These are phyloP conservation scores for Eimeria falciformis DNA, from an alignment of 169 alveolate species.

Conservation along the genomic window DNA sequence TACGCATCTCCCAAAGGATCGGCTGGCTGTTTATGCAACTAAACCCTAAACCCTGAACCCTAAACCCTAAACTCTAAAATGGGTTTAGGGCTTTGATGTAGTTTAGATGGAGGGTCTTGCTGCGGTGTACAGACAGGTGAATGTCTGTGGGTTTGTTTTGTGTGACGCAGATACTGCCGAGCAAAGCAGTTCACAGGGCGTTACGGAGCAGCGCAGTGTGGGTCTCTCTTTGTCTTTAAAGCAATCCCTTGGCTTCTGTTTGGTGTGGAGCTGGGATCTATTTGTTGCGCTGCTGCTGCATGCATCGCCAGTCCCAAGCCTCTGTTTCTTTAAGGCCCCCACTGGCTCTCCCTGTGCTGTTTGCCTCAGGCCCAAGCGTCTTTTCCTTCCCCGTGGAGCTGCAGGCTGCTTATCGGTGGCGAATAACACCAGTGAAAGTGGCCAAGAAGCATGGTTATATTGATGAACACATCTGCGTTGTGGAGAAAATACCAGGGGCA, in stretches of 20 bases:
- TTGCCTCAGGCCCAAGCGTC: background rate
- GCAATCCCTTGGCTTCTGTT: too few relatives aligned
- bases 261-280: too few relatives aligned
- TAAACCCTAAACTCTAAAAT: background rate
- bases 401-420: slow-evolving; percentile 13
- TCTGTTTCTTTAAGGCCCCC: too few relatives aligned
- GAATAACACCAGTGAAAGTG: slow-evolving; percentile 11
- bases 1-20: too few relatives aligned
- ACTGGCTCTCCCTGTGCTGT: too few relatives aligned
- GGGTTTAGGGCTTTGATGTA: background rate
- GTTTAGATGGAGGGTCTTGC: background rate
- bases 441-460: background rate
- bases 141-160: background rate
- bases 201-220: slow-evolving; percentile 13
- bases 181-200: slow-evolving; percentile 9
- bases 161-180: slow-evolving; percentile 1
- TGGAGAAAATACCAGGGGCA: slow-evolving; percentile 1
- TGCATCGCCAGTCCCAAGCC: too few relatives aligned
- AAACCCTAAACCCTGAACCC: background rate
- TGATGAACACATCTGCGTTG: slow-evolving; percentile 15
- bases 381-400: background rate
- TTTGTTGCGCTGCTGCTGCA: too few relatives aligned
- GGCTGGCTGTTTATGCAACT: too few relatives aligned
- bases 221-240: too few relatives aligned
- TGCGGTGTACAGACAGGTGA: background rate